These are phyloP conservation scores for Chalciporus sphaerocephalus DNA, from an alignment of 768 basidiomycete genomes.

Conservation along the genomic window DNA sequence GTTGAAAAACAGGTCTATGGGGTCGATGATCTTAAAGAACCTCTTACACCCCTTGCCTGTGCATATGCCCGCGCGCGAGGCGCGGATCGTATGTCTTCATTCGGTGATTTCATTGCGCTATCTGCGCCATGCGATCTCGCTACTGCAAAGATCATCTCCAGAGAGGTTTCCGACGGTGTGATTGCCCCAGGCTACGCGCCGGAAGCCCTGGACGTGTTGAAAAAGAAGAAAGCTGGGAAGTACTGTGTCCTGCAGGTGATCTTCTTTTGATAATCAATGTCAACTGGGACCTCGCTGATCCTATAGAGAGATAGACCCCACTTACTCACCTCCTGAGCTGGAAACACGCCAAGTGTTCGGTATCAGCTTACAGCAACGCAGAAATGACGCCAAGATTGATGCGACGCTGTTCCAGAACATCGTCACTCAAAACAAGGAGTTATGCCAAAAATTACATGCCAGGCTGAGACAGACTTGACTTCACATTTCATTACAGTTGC, in stretches of 20 bases:
- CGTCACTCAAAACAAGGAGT: conserved; percentile 85
- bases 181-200: conserved; percentile 90
- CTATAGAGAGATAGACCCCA: conserved; percentile 73
- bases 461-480: neutral
- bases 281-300: conserved; percentile 6
- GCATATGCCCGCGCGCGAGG: conserved; percentile 97
- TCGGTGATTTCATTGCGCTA: conserved; percentile 97
- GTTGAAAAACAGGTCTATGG: conserved; percentile 93
- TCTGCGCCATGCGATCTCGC: conserved; percentile 90
- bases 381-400: conserved; percentile 89
- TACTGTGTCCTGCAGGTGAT: conserved; percentile 92
- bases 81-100: conserved; percentile 98
- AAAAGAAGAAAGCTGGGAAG: conserved; percentile 97
- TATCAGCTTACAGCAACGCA: conserved; percentile 79
- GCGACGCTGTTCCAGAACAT: conserved; percentile 77
- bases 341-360: conserved; percentile 98
- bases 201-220: conserved; percentile 85
- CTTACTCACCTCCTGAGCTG: conserved; percentile 68
- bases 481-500: conserved; percentile 47
- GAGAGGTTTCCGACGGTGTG: conserved; percentile 97
- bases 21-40: conserved; percentile 90
- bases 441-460: conserved; percentile 19
- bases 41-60: conserved; percentile 80
- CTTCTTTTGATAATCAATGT: neutral
- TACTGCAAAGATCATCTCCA: conserved; percentile 95